phyloP scores from a whole-genome alignment of 179 eudicot species.

The Corrigiola litoralis region DNA sequence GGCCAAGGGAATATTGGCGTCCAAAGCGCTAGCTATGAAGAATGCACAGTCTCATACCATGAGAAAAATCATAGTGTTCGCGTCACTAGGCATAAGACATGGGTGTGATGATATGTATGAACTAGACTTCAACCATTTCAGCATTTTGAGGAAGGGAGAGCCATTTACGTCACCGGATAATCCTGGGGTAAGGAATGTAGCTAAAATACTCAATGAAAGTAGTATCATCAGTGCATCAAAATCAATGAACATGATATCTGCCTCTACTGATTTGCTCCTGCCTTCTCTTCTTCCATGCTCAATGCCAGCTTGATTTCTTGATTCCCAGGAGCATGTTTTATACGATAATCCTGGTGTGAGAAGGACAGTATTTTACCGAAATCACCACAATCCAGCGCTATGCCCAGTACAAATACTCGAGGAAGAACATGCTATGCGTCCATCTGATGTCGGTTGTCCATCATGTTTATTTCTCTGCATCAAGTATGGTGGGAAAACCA shows the following conservation, averaged over 20 bases:
- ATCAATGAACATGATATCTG: too few species aligned
- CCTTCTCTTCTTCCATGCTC: neutral
- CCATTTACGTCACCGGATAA: constrained; percentile 25
- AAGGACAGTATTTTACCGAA: constrained; percentile 35
- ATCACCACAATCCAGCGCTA: constrained; percentile 21
- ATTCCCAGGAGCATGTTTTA: constrained; percentile 32
- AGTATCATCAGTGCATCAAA: too few species aligned
- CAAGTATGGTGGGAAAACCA: constrained; percentile 40
- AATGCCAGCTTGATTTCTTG: neutral
- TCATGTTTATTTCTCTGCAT: constrained; percentile 40
- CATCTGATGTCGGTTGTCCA: constrained; percentile 37
- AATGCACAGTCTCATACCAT: constrained; percentile 43
- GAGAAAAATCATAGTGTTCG: constrained; percentile 37
- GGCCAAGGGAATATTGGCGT: constrained; percentile 27
- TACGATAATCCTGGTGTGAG: constrained; percentile 37
- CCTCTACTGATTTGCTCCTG: neutral
- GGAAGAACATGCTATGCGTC: constrained; percentile 39
- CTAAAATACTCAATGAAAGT: neutral
- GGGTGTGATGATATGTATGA: constrained; percentile 48
- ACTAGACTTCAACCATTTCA: constrained; percentile 34
- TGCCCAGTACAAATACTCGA: constrained; percentile 41
- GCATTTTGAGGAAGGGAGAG: constrained; percentile 31
- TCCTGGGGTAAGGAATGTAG: constrained; percentile 29
- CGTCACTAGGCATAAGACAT: constrained; percentile 40
- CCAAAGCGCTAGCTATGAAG: constrained; percentile 18